Base-by-base conservation (phyloP, 805 yeast species). In the Saccharomycopsis microspora region DNA sequence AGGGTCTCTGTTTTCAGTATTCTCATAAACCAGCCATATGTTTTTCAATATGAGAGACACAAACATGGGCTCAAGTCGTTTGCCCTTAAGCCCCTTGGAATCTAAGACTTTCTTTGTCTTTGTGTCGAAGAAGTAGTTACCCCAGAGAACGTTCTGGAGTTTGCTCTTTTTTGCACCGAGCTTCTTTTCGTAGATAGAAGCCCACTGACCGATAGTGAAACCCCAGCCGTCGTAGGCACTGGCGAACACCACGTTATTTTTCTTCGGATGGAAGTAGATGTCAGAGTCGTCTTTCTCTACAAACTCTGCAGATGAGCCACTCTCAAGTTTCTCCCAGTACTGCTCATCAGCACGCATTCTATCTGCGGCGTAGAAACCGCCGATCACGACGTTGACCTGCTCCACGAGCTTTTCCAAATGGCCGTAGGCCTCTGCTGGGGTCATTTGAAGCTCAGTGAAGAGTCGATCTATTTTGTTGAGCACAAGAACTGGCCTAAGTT, bases 191-290 rank as follows among this genome's bases (percentile, higher is more conserved):
- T 87, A 86, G 34, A 93, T 78, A 49, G 83, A 80, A 5, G 96
- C 85, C 64, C 93, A 85, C 55, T 93, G 96, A 45, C 85, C 78
- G 44, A 93, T 71, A 40, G 86, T 84, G 63, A 93, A 93, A 1
- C 97, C 99, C 97, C 98, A 93, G 8, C 97, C 97, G 65, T 93
- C 98, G 19, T 84, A 71, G 1, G 98, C 98, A 32, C 80, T 72
- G 0, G 95, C 90, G 68, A 90, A 90, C 0, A 90, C 77, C 4
- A 90, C 96, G 59, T 90, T 90, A 60, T 87, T 87, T 55, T 77
- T 74, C 44, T 82, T 85, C 0, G 99, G 98, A 11, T 85, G 73
- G 54, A 90, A 90, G 60, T 89, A 89, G 30, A 89, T 65, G 56
- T 81, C 94, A 35, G 80, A 76, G 61, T 89, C 97, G 54, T 79